These are phyloP conservation scores for Mitragyna speciosa DNA, from an alignment of 257 asterid genomes.

Conservation along the genomic window DNA sequence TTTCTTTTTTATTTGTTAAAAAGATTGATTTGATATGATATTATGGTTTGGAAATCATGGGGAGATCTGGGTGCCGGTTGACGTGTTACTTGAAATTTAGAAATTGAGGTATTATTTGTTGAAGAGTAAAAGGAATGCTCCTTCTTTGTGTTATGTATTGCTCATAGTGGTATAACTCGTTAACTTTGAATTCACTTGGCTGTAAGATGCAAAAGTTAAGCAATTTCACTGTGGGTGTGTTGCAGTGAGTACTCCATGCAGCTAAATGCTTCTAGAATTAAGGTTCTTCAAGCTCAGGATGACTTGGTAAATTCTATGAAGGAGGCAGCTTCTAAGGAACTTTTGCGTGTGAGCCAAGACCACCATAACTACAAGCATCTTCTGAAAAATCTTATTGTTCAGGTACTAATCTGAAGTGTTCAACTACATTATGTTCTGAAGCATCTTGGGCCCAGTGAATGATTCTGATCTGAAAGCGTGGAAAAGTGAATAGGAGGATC, in stretches of 20 bases:
- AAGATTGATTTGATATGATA: background rate
- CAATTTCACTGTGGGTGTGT: slow-evolving; percentile 11
- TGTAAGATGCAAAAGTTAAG: background rate
- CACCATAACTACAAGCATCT: slow-evolving; percentile 51
- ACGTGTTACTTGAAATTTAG: background rate
- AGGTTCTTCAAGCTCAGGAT: slow-evolving; percentile 90
- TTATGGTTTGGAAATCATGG: background rate
- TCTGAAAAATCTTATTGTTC: slow-evolving; percentile 72
- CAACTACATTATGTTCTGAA: background rate
- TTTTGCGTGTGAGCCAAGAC: slow-evolving; percentile 50
- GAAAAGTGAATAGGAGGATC: background rate
- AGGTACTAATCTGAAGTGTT: slow-evolving; percentile 41
- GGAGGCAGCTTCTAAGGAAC: slow-evolving; percentile 64
- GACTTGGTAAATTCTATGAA: slow-evolving; percentile 77
- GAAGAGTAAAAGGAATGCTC: background rate
- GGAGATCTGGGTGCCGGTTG: background rate
- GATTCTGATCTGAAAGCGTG: background rate
- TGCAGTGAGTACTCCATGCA: slow-evolving; percentile 82
- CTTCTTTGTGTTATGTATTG: background rate
- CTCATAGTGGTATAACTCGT: background rate
- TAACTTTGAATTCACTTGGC: background rate
- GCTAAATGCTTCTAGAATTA: slow-evolving; percentile 74
- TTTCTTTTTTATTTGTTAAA: background rate
- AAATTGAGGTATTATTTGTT: background rate
- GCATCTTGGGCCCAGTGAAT: too few relatives aligned